A percentile compares a stretch with the other conserved stretches of the same genome.
Conservation (phyloP, 257 asterid species). For the Nicotiana tabacum region DNA sequence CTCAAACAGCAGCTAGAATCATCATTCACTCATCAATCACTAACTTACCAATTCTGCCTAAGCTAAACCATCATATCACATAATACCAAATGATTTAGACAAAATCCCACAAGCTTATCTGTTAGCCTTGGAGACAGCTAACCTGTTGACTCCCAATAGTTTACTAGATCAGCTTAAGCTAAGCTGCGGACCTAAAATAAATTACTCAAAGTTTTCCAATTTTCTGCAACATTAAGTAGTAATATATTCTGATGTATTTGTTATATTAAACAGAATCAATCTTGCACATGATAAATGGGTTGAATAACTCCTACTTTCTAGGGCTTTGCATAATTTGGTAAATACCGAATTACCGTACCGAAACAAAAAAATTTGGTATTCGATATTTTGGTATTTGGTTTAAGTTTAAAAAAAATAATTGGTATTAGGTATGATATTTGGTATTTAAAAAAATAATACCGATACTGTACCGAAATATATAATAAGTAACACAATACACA, state of each 20-base stretch:
- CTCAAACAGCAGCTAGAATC: slow-evolving; percentile 4
- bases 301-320: too few relatives aligned
- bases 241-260: neutral
- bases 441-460: too few relatives aligned
- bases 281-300: neutral
- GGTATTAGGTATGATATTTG: too few relatives aligned
- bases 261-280: neutral
- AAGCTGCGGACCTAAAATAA: neutral
- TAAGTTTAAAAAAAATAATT: too few relatives aligned
- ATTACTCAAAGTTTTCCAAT: neutral
- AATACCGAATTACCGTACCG: too few relatives aligned
- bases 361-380: too few relatives aligned
- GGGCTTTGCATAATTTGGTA: too few relatives aligned
- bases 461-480: too few relatives aligned
- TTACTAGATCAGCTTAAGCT: neutral
- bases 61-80: neutral
- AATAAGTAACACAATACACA: too few relatives aligned
- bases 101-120: neutral
- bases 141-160: neutral
- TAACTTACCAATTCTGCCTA: neutral
- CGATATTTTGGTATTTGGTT: too few relatives aligned
- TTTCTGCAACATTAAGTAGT: neutral
- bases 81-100: neutral
- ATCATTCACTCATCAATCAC: neutral
- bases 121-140: slow-evolving; percentile 3